A percentile compares a stretch with the other conserved stretches of the same genome.
phyloP scores from a whole-genome alignment of 2,329 filamentous ascomycete species.

The Paramyrothecium roridum region DNA sequence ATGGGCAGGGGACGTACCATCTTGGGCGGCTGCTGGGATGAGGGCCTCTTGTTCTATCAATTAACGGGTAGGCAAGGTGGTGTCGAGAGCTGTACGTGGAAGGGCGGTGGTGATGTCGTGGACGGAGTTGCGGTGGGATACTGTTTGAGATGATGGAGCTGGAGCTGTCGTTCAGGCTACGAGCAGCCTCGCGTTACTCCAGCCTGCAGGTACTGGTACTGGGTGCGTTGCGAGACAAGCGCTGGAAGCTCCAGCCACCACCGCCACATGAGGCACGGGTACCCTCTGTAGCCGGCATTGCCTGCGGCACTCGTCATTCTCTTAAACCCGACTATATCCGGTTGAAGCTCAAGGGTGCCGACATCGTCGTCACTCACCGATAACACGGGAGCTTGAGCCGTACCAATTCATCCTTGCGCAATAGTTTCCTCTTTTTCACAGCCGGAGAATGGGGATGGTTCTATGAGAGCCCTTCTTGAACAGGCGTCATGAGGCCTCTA shows the following conservation, averaged over 20 bases:
- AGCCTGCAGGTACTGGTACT: background rate
- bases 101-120: background rate
- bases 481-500: slow-evolving; percentile 30
- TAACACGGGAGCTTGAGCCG: background rate
- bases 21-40: slow-evolving; percentile 25
- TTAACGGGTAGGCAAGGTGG: background rate
- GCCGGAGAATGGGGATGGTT: background rate
- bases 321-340: background rate
- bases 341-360: background rate
- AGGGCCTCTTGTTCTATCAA: background rate
- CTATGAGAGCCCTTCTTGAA: background rate
- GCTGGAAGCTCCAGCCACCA: slow-evolving; percentile 1
- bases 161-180: slow-evolving; percentile 18
- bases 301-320: background rate
- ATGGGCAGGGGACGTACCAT: slow-evolving; percentile 41
- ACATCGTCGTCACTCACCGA: background rate
- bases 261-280: background rate
- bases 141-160: slow-evolving; percentile 8
- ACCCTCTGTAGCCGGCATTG: too few species aligned
- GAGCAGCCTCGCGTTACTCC: slow-evolving; percentile 20
- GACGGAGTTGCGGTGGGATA: background rate
- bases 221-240: background rate
- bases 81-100: background rate
- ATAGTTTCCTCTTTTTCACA: background rate
- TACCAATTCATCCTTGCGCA: too few species aligned